Evolutionary conservation across 1,284 basidiomycete species (phyloP).

Genomic region (Austroboletus niveus): DNA sequence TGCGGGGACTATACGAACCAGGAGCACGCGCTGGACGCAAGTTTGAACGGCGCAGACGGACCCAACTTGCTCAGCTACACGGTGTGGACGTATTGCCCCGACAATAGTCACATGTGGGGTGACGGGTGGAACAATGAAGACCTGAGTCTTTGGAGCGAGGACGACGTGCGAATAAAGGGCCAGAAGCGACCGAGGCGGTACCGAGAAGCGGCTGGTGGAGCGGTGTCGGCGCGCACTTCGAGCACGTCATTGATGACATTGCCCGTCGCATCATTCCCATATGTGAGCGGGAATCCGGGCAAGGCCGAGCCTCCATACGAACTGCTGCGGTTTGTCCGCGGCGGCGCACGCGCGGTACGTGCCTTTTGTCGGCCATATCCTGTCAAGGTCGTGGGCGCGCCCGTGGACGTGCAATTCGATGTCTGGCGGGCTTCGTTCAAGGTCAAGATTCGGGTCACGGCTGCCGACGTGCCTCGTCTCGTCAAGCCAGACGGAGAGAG

Average conservation of each 20-base stretch:
- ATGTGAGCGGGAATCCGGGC: slow-evolving; percentile 1
- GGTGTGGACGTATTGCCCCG: slow-evolving; percentile 89
- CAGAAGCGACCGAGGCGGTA: not conserved
- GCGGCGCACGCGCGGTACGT: slow-evolving; percentile 78
- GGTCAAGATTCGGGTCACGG: slow-evolving; percentile 58
- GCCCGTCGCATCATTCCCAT: slow-evolving; percentile 14
- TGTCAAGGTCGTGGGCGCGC: slow-evolving; percentile 66
- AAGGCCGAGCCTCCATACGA: slow-evolving; percentile 34
- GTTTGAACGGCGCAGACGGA: slow-evolving; percentile 87
- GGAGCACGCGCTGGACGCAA: slow-evolving; percentile 88
- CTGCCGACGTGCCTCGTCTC: slow-evolving; percentile 45
- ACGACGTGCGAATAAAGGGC: slow-evolving; percentile 40
- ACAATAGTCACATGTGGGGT: slow-evolving; percentile 83
- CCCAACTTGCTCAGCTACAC: slow-evolving; percentile 81
- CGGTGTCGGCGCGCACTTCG: slow-evolving; percentile 15
- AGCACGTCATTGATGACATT: slow-evolving; percentile 22
- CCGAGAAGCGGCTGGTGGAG: not conserved
- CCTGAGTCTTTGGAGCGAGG: slow-evolving; percentile 82
- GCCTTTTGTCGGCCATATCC: slow-evolving; percentile 87
- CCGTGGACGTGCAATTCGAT: slow-evolving; percentile 72
- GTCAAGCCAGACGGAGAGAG: not conserved
- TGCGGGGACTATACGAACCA: slow-evolving; percentile 83
- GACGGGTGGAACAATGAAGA: slow-evolving; percentile 98
- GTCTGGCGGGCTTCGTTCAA: slow-evolving; percentile 69
- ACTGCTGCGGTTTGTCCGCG: slow-evolving; percentile 68